Conservation (phyloP, 2,329 filamentous ascomycete species). For the Alternaria gansuensis region DNA sequence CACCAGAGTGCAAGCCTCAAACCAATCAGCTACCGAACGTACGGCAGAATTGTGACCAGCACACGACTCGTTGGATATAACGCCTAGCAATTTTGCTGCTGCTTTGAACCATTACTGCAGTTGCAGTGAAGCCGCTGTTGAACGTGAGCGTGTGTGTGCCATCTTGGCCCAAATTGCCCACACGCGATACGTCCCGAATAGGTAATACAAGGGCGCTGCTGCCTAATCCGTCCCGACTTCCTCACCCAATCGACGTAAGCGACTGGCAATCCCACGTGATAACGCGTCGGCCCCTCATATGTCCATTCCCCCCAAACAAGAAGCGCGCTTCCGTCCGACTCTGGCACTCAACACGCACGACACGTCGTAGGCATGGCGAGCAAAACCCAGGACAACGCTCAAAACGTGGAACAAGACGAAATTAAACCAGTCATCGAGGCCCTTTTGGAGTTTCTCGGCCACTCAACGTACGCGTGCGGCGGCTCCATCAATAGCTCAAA, state of each 20-base stretch:
- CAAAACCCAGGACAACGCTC: neutral
- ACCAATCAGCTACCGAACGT: no score
- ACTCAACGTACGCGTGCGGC: constrained; percentile 15
- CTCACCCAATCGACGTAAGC: neutral
- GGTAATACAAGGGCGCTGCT: neutral
- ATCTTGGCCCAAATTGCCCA: neutral
- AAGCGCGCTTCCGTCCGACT: no score
- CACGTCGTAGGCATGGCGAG: neutral
- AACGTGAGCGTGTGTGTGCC: neutral
- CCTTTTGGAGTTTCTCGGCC: neutral
- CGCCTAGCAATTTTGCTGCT: no score
- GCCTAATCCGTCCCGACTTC: no score
- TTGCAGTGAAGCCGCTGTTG: neutral
- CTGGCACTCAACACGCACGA: no score
- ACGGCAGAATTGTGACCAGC: no score
- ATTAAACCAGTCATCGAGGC: neutral
- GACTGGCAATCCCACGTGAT: neutral
- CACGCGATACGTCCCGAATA: neutral
- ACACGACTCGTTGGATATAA: no score
- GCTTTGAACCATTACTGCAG: no score
- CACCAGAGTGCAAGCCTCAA: no score
- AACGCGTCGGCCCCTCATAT: neutral
- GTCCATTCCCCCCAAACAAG: no score
- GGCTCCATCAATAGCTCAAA: constrained; percentile 6
- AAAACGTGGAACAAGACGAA: neutral